Conservation (phyloP, 2,329 filamentous ascomycete genomes). For the Chaetomium olivaceum region DNA sequence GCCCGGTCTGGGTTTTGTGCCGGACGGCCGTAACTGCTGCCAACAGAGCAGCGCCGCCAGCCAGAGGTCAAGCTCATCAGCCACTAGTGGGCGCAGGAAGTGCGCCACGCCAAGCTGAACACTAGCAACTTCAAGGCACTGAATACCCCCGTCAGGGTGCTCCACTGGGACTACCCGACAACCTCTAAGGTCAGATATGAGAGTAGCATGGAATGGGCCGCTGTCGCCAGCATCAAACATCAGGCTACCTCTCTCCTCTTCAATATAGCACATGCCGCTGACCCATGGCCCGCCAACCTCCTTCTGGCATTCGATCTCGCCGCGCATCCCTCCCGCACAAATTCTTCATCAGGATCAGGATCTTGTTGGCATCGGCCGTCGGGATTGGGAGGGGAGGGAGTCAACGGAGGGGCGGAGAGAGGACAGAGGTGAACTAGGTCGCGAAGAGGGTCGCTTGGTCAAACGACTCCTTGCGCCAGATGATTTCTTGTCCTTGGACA, state of each 20-base stretch:
- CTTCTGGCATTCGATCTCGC: conserved; percentile 71
- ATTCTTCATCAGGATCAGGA: conserved; percentile 74
- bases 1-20: conserved; percentile 53
- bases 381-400: conserved; percentile 61
- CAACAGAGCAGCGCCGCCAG: conserved; percentile 78
- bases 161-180: conserved; percentile 66
- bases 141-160: conserved; percentile 45
- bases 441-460: conserved; percentile 56
- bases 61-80: conserved; percentile 74
- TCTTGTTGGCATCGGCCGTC: conserved; percentile 68
- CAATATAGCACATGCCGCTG: conserved; percentile 72
- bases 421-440: conserved; percentile 59
- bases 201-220: conserved; percentile 62
- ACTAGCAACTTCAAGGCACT: conserved; percentile 57
- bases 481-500: conserved; percentile 49
- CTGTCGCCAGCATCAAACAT: conserved; percentile 73
- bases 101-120: conserved; percentile 60
- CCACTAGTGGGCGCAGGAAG: conserved; percentile 62
- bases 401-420: conserved; percentile 59
- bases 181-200: conserved; percentile 73
- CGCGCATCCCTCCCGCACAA: conserved; percentile 76
- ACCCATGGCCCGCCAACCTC: conserved; percentile 65
- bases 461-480: conserved; percentile 49
- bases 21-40: conserved; percentile 70
- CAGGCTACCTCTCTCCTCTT: conserved; percentile 71